phyloP scores from a whole-genome alignment of 306 rosid genomes.

The Abrus pulchellus region DNA sequence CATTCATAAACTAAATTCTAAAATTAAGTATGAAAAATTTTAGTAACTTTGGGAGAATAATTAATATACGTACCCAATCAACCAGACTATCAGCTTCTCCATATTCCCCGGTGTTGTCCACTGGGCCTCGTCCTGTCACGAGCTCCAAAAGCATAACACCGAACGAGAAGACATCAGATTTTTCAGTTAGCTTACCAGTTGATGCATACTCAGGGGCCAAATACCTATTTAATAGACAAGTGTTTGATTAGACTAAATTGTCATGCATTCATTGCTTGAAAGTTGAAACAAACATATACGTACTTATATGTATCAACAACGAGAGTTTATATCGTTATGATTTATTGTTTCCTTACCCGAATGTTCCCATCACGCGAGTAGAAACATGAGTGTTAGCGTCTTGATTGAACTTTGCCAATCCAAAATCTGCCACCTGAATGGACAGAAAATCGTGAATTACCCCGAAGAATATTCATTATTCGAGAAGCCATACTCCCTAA shows the following conservation, averaged over 20 bases:
- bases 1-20: background rate
- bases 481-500: background rate
- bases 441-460: background rate
- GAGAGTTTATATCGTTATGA: too few species aligned
- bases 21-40: background rate
- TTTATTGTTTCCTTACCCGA: conserved; percentile 65
- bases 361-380: conserved; percentile 96
- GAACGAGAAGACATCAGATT: conserved; percentile 88
- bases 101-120: conserved; percentile 52
- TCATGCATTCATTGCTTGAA: background rate
- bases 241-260: background rate
- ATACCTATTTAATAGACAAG: conserved; percentile 56
- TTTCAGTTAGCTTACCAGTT: conserved; percentile 88
- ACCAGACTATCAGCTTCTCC: conserved; percentile 74
- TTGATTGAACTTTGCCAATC: conserved; percentile 84
- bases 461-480: background rate
- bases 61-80: conserved; percentile 73
- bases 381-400: conserved; percentile 81
- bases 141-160: conserved; percentile 86
- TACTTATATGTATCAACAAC: too few species aligned
- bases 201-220: conserved; percentile 98
- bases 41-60: background rate
- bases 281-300: background rate
- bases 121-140: conserved; percentile 73
- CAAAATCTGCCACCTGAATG: conserved; percentile 89